Evolutionary conservation across 176 grass and related monocot genomes (phyloP).

Genomic region (Melocanna baccifera): DNA sequence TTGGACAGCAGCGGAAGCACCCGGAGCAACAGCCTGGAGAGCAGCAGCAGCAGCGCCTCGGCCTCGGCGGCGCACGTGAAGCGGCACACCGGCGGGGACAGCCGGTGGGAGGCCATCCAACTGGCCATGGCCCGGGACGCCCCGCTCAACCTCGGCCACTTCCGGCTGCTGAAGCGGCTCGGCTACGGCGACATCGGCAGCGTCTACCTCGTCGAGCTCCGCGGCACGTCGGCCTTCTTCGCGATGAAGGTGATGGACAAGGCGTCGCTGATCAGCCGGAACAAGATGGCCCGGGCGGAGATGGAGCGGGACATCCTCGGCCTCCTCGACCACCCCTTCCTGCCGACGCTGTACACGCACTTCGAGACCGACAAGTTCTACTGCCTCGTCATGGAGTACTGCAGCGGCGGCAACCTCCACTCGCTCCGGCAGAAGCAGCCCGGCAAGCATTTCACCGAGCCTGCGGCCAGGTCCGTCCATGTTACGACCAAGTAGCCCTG

Average conservation of each 20-base stretch:
- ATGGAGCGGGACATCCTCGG: conserved; percentile 56
- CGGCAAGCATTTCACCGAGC: conserved; percentile 45
- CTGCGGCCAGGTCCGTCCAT: conserved; percentile 22
- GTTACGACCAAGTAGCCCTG: not conserved
- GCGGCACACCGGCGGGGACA: conserved; percentile 58
- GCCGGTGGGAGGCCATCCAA: conserved; percentile 54
- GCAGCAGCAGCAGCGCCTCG: conserved; percentile 24
- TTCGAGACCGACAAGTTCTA: conserved; percentile 41
- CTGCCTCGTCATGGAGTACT: conserved; percentile 44
- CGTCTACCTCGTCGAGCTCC: conserved; percentile 92
- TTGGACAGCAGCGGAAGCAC: conserved; percentile 24
- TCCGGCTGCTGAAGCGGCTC: conserved; percentile 80
- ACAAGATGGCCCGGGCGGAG: conserved; percentile 53
- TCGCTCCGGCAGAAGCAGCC: conserved; percentile 49
- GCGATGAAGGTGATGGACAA: conserved; percentile 71
- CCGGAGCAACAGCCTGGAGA: conserved; percentile 45
- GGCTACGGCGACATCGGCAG: conserved; percentile 98
- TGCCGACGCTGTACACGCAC: conserved; percentile 38
- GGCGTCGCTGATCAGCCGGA: conserved; percentile 47
- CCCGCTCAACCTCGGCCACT: conserved; percentile 58
- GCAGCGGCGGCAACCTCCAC: conserved; percentile 47
- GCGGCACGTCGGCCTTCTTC: conserved; percentile 43
- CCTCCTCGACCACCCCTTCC: conserved; percentile 44
- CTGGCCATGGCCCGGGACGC: conserved; percentile 23
- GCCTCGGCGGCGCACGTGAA: conserved; percentile 16